Evolutionary conservation across 176 grass and related monocot genomes (phyloP).

Genomic region (Rhynchospora pubera): DNA sequence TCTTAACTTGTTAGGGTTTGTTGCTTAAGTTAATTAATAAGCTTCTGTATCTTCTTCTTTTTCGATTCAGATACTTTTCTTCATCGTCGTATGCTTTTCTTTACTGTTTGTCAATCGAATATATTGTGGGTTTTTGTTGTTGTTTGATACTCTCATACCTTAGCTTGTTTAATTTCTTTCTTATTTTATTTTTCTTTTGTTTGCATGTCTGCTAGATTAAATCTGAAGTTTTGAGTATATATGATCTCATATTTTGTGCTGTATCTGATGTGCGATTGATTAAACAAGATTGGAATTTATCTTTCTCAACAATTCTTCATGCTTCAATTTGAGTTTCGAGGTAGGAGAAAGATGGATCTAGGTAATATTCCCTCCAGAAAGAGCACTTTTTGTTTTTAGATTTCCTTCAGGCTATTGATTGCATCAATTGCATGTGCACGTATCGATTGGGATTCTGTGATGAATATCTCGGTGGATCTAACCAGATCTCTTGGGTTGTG

Average conservation of each 20-base stretch:
- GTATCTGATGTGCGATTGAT: background rate
- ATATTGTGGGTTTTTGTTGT: background rate
- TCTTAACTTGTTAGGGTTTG: background rate
- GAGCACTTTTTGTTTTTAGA: background rate
- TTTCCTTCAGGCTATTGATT: background rate
- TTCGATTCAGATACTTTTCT: background rate
- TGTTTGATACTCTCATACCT: background rate
- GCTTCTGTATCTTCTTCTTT: conserved; percentile 7
- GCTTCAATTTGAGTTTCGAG: background rate
- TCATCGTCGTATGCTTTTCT: background rate
- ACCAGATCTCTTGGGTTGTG: conserved; percentile 17
- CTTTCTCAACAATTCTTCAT: background rate
- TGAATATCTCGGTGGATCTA: conserved; percentile 23
- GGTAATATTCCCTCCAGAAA: conserved; percentile 6
- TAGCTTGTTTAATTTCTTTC: background rate
- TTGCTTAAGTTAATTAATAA: background rate
- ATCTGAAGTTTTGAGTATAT: background rate
- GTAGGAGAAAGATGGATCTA: background rate
- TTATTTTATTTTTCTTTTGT: background rate
- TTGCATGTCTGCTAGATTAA: background rate
- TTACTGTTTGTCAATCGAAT: background rate
- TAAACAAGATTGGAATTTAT: background rate
- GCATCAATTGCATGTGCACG: conserved; percentile 13
- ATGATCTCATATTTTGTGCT: background rate
- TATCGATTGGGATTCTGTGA: conserved; percentile 11